These are phyloP conservation scores for Rhodotorula sp. DNA, from an alignment of 1,284 basidiomycete genomes.

Conservation along the genomic window DNA sequence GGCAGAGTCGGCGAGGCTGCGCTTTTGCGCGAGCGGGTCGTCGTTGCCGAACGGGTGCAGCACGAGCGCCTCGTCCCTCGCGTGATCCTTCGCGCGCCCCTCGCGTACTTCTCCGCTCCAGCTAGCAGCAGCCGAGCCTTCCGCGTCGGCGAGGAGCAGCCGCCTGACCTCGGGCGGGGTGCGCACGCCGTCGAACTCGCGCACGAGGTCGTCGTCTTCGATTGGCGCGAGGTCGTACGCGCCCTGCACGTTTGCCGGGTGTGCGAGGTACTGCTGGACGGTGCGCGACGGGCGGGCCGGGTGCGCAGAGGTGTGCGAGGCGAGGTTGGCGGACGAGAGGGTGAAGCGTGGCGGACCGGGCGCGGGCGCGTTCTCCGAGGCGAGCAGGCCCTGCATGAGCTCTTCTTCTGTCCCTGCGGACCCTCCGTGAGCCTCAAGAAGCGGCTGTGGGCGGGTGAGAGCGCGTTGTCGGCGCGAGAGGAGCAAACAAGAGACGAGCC, in stretches of 20 bases:
- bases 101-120: neutral
- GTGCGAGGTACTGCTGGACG: conserved; percentile 17
- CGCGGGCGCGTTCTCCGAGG: neutral
- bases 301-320: conserved; percentile 1
- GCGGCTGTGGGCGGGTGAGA: neutral
- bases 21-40: neutral
- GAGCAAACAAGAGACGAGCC: neutral
- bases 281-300: conserved; percentile 10
- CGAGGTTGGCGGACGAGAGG: conserved; percentile 24
- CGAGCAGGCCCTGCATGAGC: conserved; percentile 14
- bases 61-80: conserved; percentile 24
- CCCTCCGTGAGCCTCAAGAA: too few species aligned
- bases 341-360: neutral
- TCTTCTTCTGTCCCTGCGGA: neutral
- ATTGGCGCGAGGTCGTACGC: conserved; percentile 6
- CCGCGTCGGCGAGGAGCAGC: neutral
- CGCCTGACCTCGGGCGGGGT: neutral
- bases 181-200: neutral
- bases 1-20: neutral
- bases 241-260: neutral
- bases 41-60: conserved; percentile 16
- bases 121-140: neutral
- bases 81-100: neutral
- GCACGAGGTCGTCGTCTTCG: neutral
- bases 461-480: too few species aligned